Evolutionary conservation across 208 protist species (phyloP), one percentile per base, ranked within the genome.

Genomic region (Leishmania guyanensis): DNA sequence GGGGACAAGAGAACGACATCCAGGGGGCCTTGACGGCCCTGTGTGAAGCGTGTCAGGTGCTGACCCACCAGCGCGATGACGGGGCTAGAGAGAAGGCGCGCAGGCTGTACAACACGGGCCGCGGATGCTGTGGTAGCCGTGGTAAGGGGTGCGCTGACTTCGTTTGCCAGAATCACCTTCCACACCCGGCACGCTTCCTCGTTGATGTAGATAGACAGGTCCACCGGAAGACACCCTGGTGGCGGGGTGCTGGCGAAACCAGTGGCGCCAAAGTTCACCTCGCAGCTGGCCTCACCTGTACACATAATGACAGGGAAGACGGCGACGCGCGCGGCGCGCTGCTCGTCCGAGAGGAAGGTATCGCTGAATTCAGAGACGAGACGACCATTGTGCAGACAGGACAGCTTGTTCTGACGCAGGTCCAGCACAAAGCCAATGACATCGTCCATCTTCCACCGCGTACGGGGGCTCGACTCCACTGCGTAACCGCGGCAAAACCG

Each of bases 231-330:
- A 79, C 86, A 94, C 36, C 93, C 93, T 56, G 82, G 71, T 5
- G 91, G 90, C 20, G 93, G 85, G 29, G 54, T 78, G 50, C 79
- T 90, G 33, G 77, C 66, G 78, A 97, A 98, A 10, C 88, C 87
- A 6, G 91, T 80, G 4, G 84, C 88, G 33, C 96, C 96, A 81
- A 97, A 95, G 91, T 98, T 98, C 20, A 98, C 78, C 79, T 95
- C 93, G 81, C 93, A 94, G 79, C 36, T 79, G 39, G 75, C 84
- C 66, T 78, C 82, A 3, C 66, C 78, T 26, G 79, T 83, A 73
- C 77, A 87, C 48, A 73, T 86, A 36, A 94, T 80, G 3, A 86
- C 90, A 16, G 91, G 93, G 68, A 95, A 96, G 64, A 93, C 88
- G 43, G 88, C 88, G n/a, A 80, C 72, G n/a, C 65, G 78, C 58